phyloP scores from a whole-genome alignment of 164 flowering plant species.

The Taxillus chinensis region DNA sequence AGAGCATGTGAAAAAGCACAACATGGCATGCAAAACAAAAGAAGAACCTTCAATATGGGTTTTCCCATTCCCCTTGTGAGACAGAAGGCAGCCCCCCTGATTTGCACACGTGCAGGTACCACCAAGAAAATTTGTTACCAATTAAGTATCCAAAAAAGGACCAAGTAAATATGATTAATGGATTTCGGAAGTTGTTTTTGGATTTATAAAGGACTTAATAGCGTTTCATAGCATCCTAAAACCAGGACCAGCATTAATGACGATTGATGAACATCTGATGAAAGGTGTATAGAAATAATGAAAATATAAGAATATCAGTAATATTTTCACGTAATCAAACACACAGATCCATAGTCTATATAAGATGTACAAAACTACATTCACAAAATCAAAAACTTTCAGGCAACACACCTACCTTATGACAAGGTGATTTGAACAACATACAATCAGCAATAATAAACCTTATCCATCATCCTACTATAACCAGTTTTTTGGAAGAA shows the following conservation, averaged over 20 bases:
- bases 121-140: constrained; percentile 54
- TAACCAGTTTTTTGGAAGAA: too few relatives aligned
- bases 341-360: background rate
- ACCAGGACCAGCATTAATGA: constrained; percentile 97
- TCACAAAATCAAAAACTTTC: background rate
- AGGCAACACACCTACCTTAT: constrained; percentile 32
- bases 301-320: background rate
- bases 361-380: background rate
- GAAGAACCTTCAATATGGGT: constrained; percentile 43
- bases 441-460: too few relatives aligned
- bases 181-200: constrained; percentile 79
- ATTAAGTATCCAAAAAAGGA: background rate
- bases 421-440: too few relatives aligned
- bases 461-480: too few relatives aligned
- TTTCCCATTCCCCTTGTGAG: constrained; percentile 68
- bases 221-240: constrained; percentile 84
- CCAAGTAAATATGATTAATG: constrained; percentile 29
- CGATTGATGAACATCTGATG: constrained; percentile 79
- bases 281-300: constrained; percentile 49
- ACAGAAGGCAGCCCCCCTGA: constrained; percentile 52
- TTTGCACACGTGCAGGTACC: constrained; percentile 54
- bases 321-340: background rate
- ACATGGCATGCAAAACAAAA: background rate
- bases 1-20: too few relatives aligned
- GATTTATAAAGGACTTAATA: constrained; percentile 73